Evolutionary conservation across 2,329 filamentous ascomycete species (phyloP).

Genomic region (Calcarisporium arbuscula): DNA sequence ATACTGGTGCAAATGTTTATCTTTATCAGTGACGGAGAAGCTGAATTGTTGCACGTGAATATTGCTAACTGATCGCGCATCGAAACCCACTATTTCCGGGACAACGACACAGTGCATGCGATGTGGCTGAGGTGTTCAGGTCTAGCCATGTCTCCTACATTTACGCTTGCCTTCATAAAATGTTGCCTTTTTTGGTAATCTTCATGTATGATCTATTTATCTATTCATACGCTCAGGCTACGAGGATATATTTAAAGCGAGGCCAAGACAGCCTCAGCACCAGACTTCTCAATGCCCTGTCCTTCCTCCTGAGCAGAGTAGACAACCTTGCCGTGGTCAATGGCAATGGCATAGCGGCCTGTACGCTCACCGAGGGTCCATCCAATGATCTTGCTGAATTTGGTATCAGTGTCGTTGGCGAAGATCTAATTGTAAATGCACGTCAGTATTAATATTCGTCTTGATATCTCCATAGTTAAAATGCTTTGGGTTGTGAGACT

Average conservation of each 20-base stretch:
- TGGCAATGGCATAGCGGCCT: slow-evolving; percentile 70
- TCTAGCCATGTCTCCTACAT: background rate
- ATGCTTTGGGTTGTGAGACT: slow-evolving; percentile 16
- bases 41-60: no score
- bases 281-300: slow-evolving; percentile 39
- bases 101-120: no score
- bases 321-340: slow-evolving; percentile 76
- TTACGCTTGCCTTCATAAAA: slow-evolving; percentile 1
- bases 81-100: no score
- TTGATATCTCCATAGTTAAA: slow-evolving; percentile 5
- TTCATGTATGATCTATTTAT: no score
- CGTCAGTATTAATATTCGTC: background rate
- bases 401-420: slow-evolving; percentile 61
- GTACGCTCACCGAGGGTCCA: slow-evolving; percentile 73
- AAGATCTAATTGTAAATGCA: slow-evolving; percentile 49
- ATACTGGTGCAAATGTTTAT: slow-evolving; percentile 27
- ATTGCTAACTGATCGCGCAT: no score
- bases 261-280: slow-evolving; percentile 47
- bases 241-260: slow-evolving; percentile 36
- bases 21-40: no score
- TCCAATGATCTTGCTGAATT: slow-evolving; percentile 72
- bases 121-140: background rate
- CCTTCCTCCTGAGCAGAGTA: slow-evolving; percentile 71
- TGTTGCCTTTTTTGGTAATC: no score
- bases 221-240: no score